A percentile compares a stretch with the other conserved stretches of the same genome.
Evolutionary conservation across 768 basidiomycete genomes (phyloP).

Genomic region (Lyophyllum atratum): DNA sequence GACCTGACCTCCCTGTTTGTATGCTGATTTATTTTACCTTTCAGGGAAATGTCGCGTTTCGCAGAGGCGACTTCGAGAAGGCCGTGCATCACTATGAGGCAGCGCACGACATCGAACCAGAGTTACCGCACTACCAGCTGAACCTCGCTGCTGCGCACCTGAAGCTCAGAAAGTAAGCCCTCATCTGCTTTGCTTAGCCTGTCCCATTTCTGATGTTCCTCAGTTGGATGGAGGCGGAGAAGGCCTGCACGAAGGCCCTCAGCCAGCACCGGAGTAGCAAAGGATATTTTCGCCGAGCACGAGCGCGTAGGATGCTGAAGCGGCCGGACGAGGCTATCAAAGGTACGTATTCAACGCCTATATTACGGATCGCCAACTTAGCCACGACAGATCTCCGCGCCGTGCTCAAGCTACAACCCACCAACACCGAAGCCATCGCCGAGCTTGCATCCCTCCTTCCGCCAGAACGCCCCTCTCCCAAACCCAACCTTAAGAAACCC

Average conservation of each 20-base stretch:
- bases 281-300: slow-evolving; percentile 69
- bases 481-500: slow-evolving; percentile 1
- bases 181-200: slow-evolving; percentile 1
- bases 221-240: slow-evolving; percentile 75
- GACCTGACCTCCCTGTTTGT: slow-evolving; percentile 10
- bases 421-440: slow-evolving; percentile 60
- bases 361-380: not conserved
- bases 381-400: slow-evolving; percentile 54
- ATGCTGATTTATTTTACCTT: not conserved
- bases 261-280: slow-evolving; percentile 68
- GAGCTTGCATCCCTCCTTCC: slow-evolving; percentile 51
- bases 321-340: slow-evolving; percentile 58
- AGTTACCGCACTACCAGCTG: slow-evolving; percentile 74
- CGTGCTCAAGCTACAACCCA: slow-evolving; percentile 61
- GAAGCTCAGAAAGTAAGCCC: slow-evolving; percentile 64
- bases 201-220: slow-evolving; percentile 1
- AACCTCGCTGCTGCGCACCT: slow-evolving; percentile 77
- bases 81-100: slow-evolving; percentile 62
- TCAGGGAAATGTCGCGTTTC: slow-evolving; percentile 72
- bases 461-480: slow-evolving; percentile 9
- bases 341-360: slow-evolving; percentile 36
- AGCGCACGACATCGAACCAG: slow-evolving; percentile 67
- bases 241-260: slow-evolving; percentile 67
- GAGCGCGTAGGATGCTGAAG: slow-evolving; percentile 63
- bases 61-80: slow-evolving; percentile 53